These are phyloP conservation scores for Bruguiera hainesii DNA, from an alignment of 441 rosid species.

Conservation along the genomic window DNA sequence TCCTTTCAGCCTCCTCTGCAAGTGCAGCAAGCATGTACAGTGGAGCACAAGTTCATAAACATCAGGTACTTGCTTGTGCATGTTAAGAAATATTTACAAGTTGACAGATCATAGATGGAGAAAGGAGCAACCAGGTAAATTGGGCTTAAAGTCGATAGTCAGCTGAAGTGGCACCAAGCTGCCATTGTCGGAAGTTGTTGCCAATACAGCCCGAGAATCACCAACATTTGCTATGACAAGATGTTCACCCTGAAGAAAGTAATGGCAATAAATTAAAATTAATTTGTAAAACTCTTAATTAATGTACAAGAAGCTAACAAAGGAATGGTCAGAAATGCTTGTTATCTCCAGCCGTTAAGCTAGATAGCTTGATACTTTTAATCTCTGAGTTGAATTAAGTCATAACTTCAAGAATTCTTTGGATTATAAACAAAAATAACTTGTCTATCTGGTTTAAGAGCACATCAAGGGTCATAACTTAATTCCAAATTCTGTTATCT, in stretches of 20 bases:
- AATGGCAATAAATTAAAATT: background rate
- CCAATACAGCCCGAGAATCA: conserved; percentile 84
- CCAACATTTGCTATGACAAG: conserved; percentile 78
- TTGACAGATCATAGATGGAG: conserved; percentile 6
- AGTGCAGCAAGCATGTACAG: background rate
- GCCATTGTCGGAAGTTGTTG: conserved; percentile 57
- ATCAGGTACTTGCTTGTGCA: background rate
- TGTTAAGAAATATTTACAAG: background rate
- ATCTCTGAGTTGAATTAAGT: no score
- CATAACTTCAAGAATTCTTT: background rate
- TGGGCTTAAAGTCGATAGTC: conserved; percentile 78
- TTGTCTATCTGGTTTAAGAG: background rate
- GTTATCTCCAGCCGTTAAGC: no score
- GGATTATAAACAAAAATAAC: background rate
- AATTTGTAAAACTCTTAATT: no score
- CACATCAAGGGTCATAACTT: background rate
- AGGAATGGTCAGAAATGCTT: no score
- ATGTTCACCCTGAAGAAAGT: conserved; percentile 42
- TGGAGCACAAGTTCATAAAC: background rate
- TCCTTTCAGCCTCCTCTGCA: conserved; percentile 86
- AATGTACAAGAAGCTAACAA: no score
- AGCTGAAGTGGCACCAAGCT: conserved; percentile 68
- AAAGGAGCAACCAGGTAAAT: conserved; percentile 52
- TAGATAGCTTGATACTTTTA: no score
- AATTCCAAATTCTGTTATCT: no score